Evolutionary conservation across 2,329 filamentous ascomycete species (phyloP).

Genomic region (Fusarium nanum): DNA sequence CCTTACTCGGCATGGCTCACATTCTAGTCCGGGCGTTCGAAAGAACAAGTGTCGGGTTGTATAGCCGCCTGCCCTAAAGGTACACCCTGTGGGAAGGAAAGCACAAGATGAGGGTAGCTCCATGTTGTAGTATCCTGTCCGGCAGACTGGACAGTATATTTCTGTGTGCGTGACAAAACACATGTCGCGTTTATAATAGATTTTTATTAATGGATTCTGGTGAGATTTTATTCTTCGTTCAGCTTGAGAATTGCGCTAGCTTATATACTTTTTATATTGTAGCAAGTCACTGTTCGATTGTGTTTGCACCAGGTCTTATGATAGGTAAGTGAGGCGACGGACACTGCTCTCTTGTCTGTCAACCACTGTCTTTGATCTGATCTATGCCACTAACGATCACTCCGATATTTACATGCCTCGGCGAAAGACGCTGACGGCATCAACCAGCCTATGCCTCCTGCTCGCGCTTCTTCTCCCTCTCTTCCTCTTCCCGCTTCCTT

Average conservation of each 20-base stretch:
- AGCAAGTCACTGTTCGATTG: not conserved
- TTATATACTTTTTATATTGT: not conserved
- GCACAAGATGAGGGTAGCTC: not conserved
- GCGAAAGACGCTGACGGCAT: too few relatives aligned
- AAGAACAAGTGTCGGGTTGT: not conserved
- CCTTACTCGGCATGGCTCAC: not conserved
- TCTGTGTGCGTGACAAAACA: not conserved
- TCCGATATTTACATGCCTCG: not conserved
- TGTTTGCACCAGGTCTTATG: not conserved
- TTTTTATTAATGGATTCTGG: accelerated
- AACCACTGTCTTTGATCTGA: not conserved
- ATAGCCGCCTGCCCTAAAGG: not conserved
- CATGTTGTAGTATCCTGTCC: not conserved
- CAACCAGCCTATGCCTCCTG: not conserved
- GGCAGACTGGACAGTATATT: not conserved
- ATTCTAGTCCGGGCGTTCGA: not conserved
- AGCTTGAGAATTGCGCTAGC: accelerated
- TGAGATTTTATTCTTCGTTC: accelerated
- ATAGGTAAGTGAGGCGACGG: not conserved
- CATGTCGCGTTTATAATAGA: not conserved
- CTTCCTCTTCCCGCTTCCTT: not conserved
- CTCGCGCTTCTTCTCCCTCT: not conserved
- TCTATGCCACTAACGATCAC: not conserved
- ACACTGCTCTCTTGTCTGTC: not conserved
- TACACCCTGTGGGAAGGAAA: not conserved